Percentiles rank a stretch among this genome's conserved stretches.
These are phyloP conservation scores for Starmerella cellae DNA, from an alignment of 805 yeast species.

Conservation along the genomic window DNA sequence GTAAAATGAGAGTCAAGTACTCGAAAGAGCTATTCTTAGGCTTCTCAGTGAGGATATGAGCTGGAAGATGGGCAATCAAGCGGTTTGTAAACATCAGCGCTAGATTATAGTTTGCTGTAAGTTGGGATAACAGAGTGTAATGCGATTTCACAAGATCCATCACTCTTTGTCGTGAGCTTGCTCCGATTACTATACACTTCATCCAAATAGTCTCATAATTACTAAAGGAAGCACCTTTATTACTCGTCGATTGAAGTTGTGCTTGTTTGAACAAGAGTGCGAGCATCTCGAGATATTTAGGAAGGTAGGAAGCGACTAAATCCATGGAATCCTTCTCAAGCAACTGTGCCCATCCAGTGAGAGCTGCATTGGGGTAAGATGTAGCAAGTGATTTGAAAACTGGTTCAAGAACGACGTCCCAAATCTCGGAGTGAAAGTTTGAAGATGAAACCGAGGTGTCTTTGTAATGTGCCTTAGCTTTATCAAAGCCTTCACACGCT, in stretches of 20 bases:
- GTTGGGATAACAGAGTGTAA: background rate
- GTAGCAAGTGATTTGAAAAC: background rate
- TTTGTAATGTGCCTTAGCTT: background rate
- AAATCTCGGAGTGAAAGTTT: background rate
- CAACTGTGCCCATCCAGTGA: background rate
- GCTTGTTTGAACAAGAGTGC: background rate
- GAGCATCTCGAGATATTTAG: background rate
- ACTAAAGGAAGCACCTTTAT: too few relatives aligned
- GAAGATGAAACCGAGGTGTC: background rate
- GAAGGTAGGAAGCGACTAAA: background rate
- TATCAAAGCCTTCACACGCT: background rate
- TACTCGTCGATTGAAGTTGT: background rate
- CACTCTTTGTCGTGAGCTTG: background rate
- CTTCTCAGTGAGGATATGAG: background rate
- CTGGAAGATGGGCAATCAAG: background rate
- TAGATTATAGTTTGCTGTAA: background rate
- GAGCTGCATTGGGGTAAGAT: background rate
- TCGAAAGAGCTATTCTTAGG: constrained; percentile 4
- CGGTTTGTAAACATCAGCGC: constrained; percentile 1
- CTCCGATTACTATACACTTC: background rate
- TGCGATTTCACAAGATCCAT: constrained; percentile 6
- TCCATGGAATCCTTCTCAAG: background rate
- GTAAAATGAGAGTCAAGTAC: constrained; percentile 6
- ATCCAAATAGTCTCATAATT: background rate
- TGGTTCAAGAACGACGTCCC: background rate